Conservation (phyloP, 768 basidiomycete genomes). For the Cubamyces lactineus region DNA sequence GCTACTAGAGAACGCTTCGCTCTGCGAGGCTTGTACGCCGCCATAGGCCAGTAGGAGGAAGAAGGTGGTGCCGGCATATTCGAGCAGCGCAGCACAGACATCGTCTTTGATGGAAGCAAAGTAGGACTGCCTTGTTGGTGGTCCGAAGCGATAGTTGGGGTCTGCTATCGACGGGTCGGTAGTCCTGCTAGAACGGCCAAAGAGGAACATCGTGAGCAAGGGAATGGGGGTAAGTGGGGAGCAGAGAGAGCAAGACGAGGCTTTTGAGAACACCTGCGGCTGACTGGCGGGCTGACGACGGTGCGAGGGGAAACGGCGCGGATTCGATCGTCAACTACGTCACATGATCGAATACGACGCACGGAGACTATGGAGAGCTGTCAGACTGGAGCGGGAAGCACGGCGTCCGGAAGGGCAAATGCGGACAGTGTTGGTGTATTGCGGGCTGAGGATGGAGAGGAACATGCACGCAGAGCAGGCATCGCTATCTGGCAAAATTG, state of each 20-base stretch:
- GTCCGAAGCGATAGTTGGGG: slow-evolving; percentile 15
- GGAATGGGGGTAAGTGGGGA: not conserved
- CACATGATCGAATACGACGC: slow-evolving; percentile 18
- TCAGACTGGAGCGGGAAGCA: not conserved
- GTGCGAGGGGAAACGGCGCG: not conserved
- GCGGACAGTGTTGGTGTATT: slow-evolving; percentile 4
- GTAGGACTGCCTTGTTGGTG: slow-evolving; percentile 19
- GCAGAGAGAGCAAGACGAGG: not conserved
- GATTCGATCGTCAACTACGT: slow-evolving; percentile 13
- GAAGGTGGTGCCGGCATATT: slow-evolving; percentile 60
- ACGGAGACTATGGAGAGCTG: slow-evolving; percentile 9
- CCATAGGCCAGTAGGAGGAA: slow-evolving; percentile 71
- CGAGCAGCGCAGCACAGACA: slow-evolving; percentile 52
- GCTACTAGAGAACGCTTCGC: slow-evolving; percentile 14
- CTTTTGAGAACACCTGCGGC: slow-evolving; percentile 11
- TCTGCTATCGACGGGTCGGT: slow-evolving; percentile 2
- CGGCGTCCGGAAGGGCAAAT: not conserved
- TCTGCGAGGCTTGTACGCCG: slow-evolving; percentile 55
- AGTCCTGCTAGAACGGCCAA: not conserved
- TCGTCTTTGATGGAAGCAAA: slow-evolving; percentile 43
- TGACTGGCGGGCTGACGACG: slow-evolving; percentile 5
- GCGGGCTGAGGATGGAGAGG: not conserved
- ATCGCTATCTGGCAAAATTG: not conserved
- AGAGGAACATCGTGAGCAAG: not conserved
- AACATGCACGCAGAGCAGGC: not conserved